Percentiles rank a stretch among this genome's conserved stretches.
Evolutionary conservation across 2,329 filamentous ascomycete species (phyloP).

Genomic region (Colletotrichum sp.): DNA sequence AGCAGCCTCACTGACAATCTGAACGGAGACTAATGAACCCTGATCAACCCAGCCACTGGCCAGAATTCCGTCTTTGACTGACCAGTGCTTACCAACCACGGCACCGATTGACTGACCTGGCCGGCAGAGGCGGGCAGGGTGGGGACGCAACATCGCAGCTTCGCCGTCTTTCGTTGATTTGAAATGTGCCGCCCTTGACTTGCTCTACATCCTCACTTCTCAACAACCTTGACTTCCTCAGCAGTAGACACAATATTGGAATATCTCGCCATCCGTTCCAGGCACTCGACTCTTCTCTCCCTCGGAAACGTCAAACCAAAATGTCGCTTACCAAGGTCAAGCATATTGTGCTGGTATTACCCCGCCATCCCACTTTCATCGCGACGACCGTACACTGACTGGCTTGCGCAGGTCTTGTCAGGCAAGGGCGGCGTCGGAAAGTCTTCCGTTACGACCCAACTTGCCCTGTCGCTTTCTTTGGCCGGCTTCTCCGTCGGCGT

Average conservation of each 20-base stretch:
- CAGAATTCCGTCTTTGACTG: background rate
- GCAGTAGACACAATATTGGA: background rate
- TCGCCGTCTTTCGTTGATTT: background rate
- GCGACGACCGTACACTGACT: background rate
- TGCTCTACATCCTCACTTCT: background rate
- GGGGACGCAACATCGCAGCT: background rate
- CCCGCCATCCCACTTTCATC: background rate
- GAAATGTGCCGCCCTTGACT: conserved; percentile 5
- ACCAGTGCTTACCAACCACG: conserved; percentile 14
- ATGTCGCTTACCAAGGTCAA: conserved; percentile 77
- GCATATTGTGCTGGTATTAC: conserved; percentile 75
- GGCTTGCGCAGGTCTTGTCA: conserved; percentile 71
- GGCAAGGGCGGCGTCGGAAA: conserved; percentile 98
- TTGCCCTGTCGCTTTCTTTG: conserved; percentile 86
- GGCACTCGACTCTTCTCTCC: background rate
- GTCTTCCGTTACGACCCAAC: conserved; percentile 95
- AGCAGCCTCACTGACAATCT: background rate
- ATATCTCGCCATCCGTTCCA: background rate
- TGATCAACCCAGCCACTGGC: background rate
- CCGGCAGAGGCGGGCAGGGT: background rate
- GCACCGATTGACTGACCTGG: background rate
- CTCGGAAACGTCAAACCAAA: background rate
- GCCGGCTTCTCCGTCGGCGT: conserved; percentile 91
- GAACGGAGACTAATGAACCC: background rate
- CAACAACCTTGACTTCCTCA: background rate